These are phyloP conservation scores for Antrodiella citrinella DNA, from an alignment of 768 basidiomycete species.

Conservation along the genomic window DNA sequence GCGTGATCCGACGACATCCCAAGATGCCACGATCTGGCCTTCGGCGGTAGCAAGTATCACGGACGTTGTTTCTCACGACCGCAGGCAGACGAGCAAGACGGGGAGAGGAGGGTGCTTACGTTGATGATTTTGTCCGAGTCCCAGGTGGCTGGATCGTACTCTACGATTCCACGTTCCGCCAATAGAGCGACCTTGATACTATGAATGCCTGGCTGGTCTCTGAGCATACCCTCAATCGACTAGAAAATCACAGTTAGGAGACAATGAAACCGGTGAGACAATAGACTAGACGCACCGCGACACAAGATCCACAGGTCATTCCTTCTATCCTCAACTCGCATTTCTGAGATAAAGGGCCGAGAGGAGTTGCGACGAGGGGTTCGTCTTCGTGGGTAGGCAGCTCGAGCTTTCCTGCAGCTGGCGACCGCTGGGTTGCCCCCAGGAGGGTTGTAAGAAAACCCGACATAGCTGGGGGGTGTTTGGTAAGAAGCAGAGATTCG, in stretches of 20 bases:
- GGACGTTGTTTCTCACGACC: too few relatives aligned
- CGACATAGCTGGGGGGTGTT: conserved; percentile 8
- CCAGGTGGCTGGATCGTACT: conserved; percentile 85
- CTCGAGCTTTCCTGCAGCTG: conserved; percentile 20
- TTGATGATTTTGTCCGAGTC: conserved; percentile 67
- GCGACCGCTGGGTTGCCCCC: conserved; percentile 1
- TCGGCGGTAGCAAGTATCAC: too few relatives aligned
- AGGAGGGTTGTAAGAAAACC: conserved; percentile 8
- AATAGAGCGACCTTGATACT: conserved; percentile 94
- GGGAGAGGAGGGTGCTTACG: conserved; percentile 35
- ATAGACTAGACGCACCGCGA: conserved; percentile 50
- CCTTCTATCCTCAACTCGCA: conserved; percentile 81
- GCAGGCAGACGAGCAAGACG: neutral
- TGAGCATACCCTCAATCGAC: conserved; percentile 82
- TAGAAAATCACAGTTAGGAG: conserved; percentile 19
- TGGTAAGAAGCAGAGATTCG: neutral
- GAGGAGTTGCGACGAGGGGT: conserved; percentile 20
- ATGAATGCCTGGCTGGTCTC: conserved; percentile 80
- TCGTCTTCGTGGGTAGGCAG: conserved; percentile 21
- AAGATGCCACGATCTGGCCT: too few relatives aligned
- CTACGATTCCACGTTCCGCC: conserved; percentile 86
- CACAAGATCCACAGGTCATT: conserved; percentile 87
- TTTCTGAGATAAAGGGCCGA: conserved; percentile 30
- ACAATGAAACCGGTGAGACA: neutral
- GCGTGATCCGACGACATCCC: too few relatives aligned